These are phyloP conservation scores for Termitomyces sp. DNA, from an alignment of 1,284 basidiomycete species.

Conservation along the genomic window DNA sequence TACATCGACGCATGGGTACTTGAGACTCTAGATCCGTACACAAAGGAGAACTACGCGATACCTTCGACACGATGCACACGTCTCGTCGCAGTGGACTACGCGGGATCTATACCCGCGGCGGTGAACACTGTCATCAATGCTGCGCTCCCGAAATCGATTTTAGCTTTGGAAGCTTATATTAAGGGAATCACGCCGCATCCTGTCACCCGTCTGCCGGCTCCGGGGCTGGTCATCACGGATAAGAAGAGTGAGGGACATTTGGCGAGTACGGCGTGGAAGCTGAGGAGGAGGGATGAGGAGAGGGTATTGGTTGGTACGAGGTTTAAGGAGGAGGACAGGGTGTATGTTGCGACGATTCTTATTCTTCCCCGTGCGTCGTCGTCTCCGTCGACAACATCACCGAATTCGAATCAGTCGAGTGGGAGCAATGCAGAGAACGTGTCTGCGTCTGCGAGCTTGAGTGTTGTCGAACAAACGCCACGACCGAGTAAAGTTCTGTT, in stretches of 20 bases:
- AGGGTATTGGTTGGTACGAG: constrained; percentile 47
- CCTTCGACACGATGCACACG: constrained; percentile 91
- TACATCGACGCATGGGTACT: constrained; percentile 95
- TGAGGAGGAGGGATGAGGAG: constrained; percentile 52
- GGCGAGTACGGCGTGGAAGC: constrained; percentile 42
- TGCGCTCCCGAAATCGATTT: constrained; percentile 61
- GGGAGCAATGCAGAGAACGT: neutral
- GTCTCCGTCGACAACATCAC: constrained; percentile 8
- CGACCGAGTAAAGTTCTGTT: constrained; percentile 18
- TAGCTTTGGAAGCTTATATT: constrained; percentile 68
- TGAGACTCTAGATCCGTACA: constrained; percentile 96
- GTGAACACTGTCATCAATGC: constrained; percentile 89
- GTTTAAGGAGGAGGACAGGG: constrained; percentile 43
- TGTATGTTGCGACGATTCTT: constrained; percentile 47
- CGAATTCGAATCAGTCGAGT: constrained; percentile 2
- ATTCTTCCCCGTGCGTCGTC: constrained; percentile 19
- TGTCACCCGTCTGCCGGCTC: constrained; percentile 59
- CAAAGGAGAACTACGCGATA: constrained; percentile 91
- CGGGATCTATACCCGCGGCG: constrained; percentile 81
- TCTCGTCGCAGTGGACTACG: constrained; percentile 85
- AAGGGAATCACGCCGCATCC: constrained; percentile 61
- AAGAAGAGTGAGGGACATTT: constrained; percentile 39
- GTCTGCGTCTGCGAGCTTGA: neutral
- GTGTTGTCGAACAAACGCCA: constrained; percentile 16
- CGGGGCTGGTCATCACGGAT: constrained; percentile 52